Conservation (phyloP, 192 early-diverging fungal genomes). For the Podila verticillata region DNA sequence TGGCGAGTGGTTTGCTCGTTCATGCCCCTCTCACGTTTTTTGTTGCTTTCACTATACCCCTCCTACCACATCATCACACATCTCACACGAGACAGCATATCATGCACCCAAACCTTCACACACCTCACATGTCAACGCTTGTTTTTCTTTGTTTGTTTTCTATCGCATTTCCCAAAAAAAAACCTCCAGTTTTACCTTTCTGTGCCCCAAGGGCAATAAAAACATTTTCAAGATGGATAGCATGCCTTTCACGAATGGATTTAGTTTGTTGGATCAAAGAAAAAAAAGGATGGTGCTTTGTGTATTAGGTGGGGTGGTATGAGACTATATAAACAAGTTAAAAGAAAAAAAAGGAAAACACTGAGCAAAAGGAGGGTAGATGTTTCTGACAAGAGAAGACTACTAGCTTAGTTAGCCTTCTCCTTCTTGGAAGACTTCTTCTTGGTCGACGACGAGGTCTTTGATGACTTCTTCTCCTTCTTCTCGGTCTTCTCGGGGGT, state of each 20-base stretch:
- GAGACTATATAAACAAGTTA: too few species aligned
- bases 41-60: constrained; percentile 4
- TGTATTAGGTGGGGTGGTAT: background rate
- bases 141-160: background rate
- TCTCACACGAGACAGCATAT: too few species aligned
- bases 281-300: background rate
- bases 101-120: background rate
- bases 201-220: background rate
- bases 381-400: background rate
- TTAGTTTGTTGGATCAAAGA: background rate
- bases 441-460: constrained; percentile 31
- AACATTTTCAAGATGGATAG: background rate
- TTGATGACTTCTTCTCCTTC: constrained; percentile 11
- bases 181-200: background rate
- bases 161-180: background rate
- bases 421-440: constrained; percentile 47
- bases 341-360: too few species aligned
- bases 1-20: background rate
- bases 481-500: background rate
- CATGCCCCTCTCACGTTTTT: background rate
- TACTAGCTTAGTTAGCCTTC: background rate
- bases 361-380: background rate
- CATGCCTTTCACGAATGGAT: background rate
- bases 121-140: background rate
- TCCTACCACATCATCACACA: background rate